Evolutionary conservation across 768 basidiomycete genomes (phyloP), one percentile per base, ranked within the genome.

Genomic region (Trametes elegans): DNA sequence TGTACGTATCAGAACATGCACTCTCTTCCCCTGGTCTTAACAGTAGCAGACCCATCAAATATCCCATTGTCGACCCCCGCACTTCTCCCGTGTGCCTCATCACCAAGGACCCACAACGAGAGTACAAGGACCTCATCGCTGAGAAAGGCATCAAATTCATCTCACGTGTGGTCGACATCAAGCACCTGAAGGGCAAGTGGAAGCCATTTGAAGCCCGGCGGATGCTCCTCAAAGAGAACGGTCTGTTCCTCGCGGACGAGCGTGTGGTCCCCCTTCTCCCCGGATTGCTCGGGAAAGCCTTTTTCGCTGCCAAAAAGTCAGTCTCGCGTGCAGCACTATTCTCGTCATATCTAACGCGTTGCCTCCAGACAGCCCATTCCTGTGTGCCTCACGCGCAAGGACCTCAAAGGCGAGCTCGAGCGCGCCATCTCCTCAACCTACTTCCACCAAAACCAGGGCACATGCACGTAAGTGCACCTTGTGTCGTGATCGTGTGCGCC

Each of bases 261-360:
- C 78, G 93, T 26, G 78, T 99, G 38, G 75, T 96, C 32, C 88
- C 89, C n/a, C 72, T 93, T 49, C 79, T 98, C 52, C 96, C 96
- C 1, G 83, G 82, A 57, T 73, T 98, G 42, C 76, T 98, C 3
- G 97, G 97, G 6, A 85, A 83, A 47, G 88, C 87, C 64, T 98
- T 92, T 82, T 93, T 98, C 63, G 82, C 90, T 27, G 92, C 94
- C 1, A 98, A 98, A 74, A 98, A 98, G 94, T 97, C 62, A 60
- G 90, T 63, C 4, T 53, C n/a, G n/a, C n/a, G n/a, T 13, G 21
- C 50, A 32, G 59, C 40, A 52, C 59, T n/a, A 59, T 60, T 16
- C 39, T 24, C 40, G 18, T 13, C 38, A 11, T 14, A 24, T 21
- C n/a, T 26, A 21, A 55, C 9, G 34, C 18, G n/a, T 14, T 19